Conservation (phyloP, 1,139 yeast genomes). For the Hansenula lynferdii region DNA sequence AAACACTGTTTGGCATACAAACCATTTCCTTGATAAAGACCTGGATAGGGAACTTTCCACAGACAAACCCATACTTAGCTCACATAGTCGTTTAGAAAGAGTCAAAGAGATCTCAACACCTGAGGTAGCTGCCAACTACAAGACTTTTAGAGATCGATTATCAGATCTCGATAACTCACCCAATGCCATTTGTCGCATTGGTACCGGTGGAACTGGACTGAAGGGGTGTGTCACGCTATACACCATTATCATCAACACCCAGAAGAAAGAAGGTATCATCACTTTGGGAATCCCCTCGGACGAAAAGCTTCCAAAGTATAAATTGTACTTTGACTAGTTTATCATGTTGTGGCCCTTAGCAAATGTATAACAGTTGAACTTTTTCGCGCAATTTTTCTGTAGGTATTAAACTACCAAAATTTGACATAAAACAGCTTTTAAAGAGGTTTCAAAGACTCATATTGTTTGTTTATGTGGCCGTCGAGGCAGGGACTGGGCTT, state of each 20-base stretch:
- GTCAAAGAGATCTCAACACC: constrained; percentile 7
- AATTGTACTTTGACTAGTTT: constrained; percentile 8
- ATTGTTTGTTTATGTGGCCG: constrained; percentile 36
- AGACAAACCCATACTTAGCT: constrained; percentile 9
- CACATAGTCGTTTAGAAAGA: constrained; percentile 12
- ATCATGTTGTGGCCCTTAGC: neutral
- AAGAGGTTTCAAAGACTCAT: neutral
- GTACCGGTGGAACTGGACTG: constrained; percentile 9
- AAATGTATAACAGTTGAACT: neutral
- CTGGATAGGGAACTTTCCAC: constrained; percentile 5
- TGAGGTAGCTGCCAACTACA: constrained; percentile 11
- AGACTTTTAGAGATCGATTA: constrained; percentile 10
- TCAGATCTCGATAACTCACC: constrained; percentile 11
- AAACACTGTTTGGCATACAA: constrained; percentile 17
- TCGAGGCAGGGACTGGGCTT: constrained; percentile 36
- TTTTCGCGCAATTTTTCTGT: too few species aligned
- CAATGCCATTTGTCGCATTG: constrained; percentile 10
- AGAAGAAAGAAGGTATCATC: constrained; percentile 10
- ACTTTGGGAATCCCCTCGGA: constrained; percentile 14
- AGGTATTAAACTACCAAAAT: too few species aligned
- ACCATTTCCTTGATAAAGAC: constrained; percentile 13
- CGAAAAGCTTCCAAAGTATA: constrained; percentile 9
- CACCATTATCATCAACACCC: constrained; percentile 14
- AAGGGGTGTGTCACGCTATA: constrained; percentile 13
- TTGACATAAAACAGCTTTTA: neutral